A percentile compares a stretch with the other conserved stretches of the same genome.
phyloP scores from a whole-genome alignment of 176 grass and related monocot genomes.

The Melocanna baccifera region DNA sequence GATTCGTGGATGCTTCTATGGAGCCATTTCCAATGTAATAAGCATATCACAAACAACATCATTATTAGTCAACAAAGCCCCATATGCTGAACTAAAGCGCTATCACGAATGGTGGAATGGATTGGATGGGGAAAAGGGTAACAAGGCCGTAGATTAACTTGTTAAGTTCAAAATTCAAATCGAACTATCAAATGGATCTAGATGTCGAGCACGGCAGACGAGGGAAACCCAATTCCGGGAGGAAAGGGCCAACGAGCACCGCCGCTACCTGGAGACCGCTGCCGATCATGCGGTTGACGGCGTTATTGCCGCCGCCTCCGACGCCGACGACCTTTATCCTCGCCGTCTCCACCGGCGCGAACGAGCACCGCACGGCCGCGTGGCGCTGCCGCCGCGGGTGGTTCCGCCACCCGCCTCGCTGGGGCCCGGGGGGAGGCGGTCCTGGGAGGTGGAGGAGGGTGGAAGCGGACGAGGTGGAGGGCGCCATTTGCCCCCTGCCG shows the following conservation, averaged over 20 bases:
- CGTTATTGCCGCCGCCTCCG: conserved; percentile 92
- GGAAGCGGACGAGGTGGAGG: conserved; percentile 34
- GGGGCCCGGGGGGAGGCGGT: not conserved
- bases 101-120: not conserved
- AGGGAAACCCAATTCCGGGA: not conserved
- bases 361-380: conserved; percentile 40
- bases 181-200: conserved; percentile 24
- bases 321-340: conserved; percentile 90
- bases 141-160: not conserved
- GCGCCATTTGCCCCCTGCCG: conserved; percentile 27
- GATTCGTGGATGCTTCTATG: not conserved
- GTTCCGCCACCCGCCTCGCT: not conserved
- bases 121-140: not conserved
- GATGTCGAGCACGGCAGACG: not conserved
- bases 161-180: not conserved
- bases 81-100: not conserved
- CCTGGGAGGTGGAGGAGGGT: conserved; percentile 33
- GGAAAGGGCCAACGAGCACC: not conserved
- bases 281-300: conserved; percentile 95
- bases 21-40: not conserved
- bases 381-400: conserved; percentile 24
- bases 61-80: not conserved
- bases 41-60: not conserved
- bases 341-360: conserved; percentile 66
- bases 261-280: conserved; percentile 73